A percentile compares a stretch with the other conserved stretches of the same genome.
phyloP scores from a whole-genome alignment of 1,284 basidiomycete genomes.

The Boletellus deceptivus region DNA sequence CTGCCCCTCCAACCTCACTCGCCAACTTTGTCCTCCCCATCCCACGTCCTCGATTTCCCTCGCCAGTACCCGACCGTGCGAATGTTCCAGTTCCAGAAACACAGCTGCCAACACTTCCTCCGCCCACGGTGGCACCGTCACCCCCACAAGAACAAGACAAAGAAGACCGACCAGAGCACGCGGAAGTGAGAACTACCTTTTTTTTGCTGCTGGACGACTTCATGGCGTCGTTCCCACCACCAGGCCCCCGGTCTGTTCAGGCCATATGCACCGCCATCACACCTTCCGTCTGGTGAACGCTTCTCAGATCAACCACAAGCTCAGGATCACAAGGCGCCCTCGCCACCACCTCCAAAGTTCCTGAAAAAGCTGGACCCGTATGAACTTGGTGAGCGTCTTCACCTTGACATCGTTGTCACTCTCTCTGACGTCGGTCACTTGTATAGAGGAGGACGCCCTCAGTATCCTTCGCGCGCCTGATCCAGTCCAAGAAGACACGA shows the following conservation, averaged over 20 bases:
- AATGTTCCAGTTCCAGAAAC: neutral
- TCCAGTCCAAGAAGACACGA: constrained; percentile 3
- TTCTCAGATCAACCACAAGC: constrained; percentile 1
- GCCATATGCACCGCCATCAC: constrained; percentile 27
- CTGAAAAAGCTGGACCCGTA: constrained; percentile 31
- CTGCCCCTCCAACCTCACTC: constrained; percentile 16
- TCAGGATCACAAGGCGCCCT: neutral
- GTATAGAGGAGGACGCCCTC: constrained; percentile 29
- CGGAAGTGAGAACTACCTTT: constrained; percentile 1
- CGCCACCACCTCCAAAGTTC: constrained; percentile 14
- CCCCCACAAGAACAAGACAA: neutral
- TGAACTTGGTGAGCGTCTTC: constrained; percentile 21
- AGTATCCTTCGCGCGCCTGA: constrained; percentile 13
- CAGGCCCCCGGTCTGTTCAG: constrained; percentile 18
- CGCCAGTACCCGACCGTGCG: neutral
- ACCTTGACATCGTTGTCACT: neutral
- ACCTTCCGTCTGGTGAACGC: constrained; percentile 18
- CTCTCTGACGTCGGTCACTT: neutral
- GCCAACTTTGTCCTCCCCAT: constrained; percentile 24
- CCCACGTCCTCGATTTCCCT: constrained; percentile 12
- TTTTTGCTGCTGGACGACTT: neutral
- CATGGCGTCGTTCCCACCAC: neutral
- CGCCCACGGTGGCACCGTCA: neutral
- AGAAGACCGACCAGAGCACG: neutral
- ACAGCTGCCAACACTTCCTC: neutral